Base-by-base conservation (phyloP, 2,329 filamentous ascomycete genomes). In the Pseudohalonectria lignicola region DNA sequence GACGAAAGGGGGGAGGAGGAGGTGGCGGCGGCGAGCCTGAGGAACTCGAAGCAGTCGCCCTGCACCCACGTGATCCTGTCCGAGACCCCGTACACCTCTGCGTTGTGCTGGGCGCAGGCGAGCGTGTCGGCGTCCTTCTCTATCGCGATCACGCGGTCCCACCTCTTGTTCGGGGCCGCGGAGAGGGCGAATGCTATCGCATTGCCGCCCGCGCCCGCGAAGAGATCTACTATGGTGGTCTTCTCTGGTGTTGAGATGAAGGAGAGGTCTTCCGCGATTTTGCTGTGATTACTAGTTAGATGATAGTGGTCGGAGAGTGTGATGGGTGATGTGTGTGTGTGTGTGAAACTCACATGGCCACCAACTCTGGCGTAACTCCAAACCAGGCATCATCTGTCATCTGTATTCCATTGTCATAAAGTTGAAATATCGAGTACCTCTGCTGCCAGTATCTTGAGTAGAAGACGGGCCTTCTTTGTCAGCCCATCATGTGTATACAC, bases 321-420 rank as follows among this genome's bases (percentile, higher is more conserved):
- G n/a, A 31, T 34, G 31, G 23, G 32, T 13, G 40, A 34, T n/a
- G 29, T 23, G 18, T 20, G 31, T 31, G 20, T 32, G 35, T 36
- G 41, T 12, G 26, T 4, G 12, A 11, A 31, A 62, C 69, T 51
- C 66, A 92, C 85, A 71, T 78, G 43, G 92, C 92, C 20, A 98
- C 76, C 4, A 85, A 83, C 57, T 98, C 90, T 12, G 92, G 88
- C 0, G 93, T 98, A 7, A 96, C 88, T 39, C 88, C 92, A 56
- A 92, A 98, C 92, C 92, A 98, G 39, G 87, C 83, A 61, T 90
- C 82, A 55, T 94, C 80, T 1, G 93, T 98, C 69, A 98, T 77
- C 67, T 79, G 82, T 47, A 98, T 74, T 39, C 87, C 90, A 41
- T 88, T 73, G 55, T 95, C 82, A 55, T 95, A 98, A 49, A 72